Base-by-base conservation (phyloP, 257 asterid species). In the Ajuga chamaepitys region DNA sequence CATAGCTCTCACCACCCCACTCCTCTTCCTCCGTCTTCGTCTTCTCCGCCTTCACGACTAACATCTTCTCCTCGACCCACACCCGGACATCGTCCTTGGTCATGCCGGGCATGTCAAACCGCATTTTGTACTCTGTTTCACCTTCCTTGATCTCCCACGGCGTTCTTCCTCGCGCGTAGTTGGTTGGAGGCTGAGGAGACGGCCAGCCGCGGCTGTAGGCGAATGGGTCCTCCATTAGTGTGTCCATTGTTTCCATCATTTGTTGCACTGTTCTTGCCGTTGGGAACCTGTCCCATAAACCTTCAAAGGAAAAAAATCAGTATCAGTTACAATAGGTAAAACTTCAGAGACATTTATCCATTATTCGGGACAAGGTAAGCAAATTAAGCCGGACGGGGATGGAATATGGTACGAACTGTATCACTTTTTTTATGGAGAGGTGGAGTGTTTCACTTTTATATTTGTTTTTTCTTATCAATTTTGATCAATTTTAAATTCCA, bases 101-200 rank as follows among this genome's bases (percentile, higher is more conserved):
- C 96, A 88, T 84, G 0, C 95, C 96, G 2, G 95, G 96, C 86
- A 86, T 88, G 74, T 88, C 95, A 62, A 88, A 88, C 35, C 95
- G 71, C 88, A 84, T 62, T 59, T 81, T 84, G 82, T 86, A 86
- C 30, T 82, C 89, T 1, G 65, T 48, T 13, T 86, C 87, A 0
- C 50, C 70, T 79, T 88, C 96, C 65, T 79, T 88, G 2, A 86
- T 86, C 84, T 82, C 95, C 96, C 96, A 88, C 3, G 92, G 95
- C 0, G 92, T 76, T 25, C 95, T 79, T 51, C 92, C 89, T 37
- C 85, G 56, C 69, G 74, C 67, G 80, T 77, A 78, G 3, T 82
- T 81, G 0, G 68, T 76, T 1, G 55, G 34, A 0, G 78, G 44
- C 14, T 65, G 21, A 0, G 80, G 46, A 0, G 83, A 44, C 5